These are phyloP conservation scores for Trametes sanguinea DNA, from an alignment of 768 basidiomycete genomes.

Conservation along the genomic window DNA sequence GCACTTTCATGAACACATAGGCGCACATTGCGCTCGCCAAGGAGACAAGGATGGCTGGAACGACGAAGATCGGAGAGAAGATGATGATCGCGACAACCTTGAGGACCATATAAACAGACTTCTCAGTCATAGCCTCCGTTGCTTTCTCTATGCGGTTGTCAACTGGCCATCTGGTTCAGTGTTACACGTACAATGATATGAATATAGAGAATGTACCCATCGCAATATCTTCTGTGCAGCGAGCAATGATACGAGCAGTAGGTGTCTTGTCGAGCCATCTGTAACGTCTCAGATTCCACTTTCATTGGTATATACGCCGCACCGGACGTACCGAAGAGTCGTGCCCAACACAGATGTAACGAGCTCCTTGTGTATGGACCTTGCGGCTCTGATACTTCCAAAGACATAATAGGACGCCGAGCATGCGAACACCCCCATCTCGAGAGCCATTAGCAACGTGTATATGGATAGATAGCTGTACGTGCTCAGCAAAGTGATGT, in stretches of 20 bases:
- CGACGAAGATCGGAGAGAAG: conserved; percentile 42
- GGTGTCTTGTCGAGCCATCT: conserved; percentile 52
- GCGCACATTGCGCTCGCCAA: conserved; percentile 43
- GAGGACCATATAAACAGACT: conserved; percentile 37
- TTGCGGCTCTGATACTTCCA: conserved; percentile 55
- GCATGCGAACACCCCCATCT: neutral
- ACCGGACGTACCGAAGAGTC: conserved; percentile 33
- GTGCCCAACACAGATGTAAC: conserved; percentile 56
- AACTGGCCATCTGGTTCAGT: conserved; percentile 25
- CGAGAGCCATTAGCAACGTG: conserved; percentile 37
- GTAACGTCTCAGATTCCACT: conserved; percentile 37
- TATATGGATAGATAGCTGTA: conserved; percentile 51
- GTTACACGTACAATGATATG: too few relatives aligned
- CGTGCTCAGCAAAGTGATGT: neutral
- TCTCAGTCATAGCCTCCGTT: conserved; percentile 37
- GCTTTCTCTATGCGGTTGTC: conserved; percentile 34
- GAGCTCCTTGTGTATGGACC: conserved; percentile 52
- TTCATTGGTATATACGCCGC: conserved; percentile 45
- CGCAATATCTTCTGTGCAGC: conserved; percentile 25
- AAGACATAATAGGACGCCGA: conserved; percentile 39
- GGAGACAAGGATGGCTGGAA: conserved; percentile 39
- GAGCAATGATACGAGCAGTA: conserved; percentile 46
- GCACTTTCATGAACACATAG: conserved; percentile 54
- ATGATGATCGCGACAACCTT: conserved; percentile 41
- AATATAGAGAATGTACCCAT: conserved; percentile 8